Evolutionary conservation across 2,329 filamentous ascomycete genomes (phyloP), one percentile per base, ranked within the genome.

Genomic region (Neurospora sp.): DNA sequence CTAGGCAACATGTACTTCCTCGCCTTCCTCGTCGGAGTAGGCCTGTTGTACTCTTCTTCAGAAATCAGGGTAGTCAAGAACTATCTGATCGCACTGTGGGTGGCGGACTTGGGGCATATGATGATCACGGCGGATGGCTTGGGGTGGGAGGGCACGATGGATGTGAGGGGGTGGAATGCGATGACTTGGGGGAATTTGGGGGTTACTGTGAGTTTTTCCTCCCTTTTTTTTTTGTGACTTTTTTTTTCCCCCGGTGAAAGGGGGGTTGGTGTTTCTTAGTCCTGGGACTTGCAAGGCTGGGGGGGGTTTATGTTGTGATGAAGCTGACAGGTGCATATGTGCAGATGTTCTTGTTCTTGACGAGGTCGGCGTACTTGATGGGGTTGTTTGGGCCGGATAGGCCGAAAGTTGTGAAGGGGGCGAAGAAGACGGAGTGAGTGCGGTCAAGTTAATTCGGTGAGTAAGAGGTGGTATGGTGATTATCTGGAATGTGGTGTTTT

Each of bases 111-210:
- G 72, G 88, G 89, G 3, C 91, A 93, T 77, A 80, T 93, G 36
- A 86, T 83, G 67, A 83, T 89, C 71, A 90, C 87, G 19, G 87
- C 86, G 71, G 80, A 81, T 75, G 84, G 83, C 7, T 82, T 93
- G 72, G 90, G 89, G 9, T 82, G 81, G 76, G 82, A 86, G 10
- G 80, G 80, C 40, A 83, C 87, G 66, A 72, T 86, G 66, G 84
- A 87, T 73, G 79, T 90, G 11, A 79, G 76, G 4, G 80, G 78
- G 28, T 93, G 91, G 91, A 93, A 92, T 77, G 81, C 85, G 40
- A 85, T 90, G 82, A 86, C 89, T n/a, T 91, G 88, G 87, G 91
- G 91, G 2, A 93, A 93, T 75, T 83, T 93, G 72, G 89, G 85
- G 8, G 83, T 85, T 67, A 92, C 90, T 36, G 85, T 89, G 75